Evolutionary conservation across 139 green algal genomes (phyloP).

Genomic region (Chlorella sp.): DNA sequence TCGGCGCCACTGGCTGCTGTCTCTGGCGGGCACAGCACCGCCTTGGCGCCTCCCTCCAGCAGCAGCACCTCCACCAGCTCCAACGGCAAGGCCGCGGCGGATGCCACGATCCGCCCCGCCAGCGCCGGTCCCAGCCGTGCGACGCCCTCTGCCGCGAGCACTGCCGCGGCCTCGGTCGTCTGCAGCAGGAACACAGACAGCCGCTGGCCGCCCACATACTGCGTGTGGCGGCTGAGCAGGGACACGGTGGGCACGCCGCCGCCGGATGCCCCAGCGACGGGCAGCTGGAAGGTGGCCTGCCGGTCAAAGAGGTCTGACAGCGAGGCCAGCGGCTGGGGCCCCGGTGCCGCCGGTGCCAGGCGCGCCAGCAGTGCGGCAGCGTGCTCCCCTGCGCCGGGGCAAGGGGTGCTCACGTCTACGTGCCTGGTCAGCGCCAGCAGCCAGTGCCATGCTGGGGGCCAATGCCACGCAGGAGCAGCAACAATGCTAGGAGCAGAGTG

Average conservation of each 20-base stretch:
- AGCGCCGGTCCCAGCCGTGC: constrained; percentile 2
- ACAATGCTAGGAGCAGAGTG: too few species aligned
- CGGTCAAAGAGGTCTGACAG: constrained; percentile 21
- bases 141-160: constrained; percentile 22
- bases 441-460: neutral
- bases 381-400: constrained; percentile 23
- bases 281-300: neutral
- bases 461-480: too few species aligned
- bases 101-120: constrained; percentile 23
- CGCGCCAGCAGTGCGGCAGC: constrained; percentile 24
- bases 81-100: neutral
- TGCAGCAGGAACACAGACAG: constrained; percentile 38
- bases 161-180: neutral
- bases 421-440: neutral
- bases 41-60: neutral
- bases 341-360: neutral
- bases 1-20: neutral
- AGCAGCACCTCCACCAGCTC: neutral
- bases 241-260: neutral
- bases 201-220: neutral
- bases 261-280: neutral
- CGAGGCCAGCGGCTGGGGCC: neutral
- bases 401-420: neutral
- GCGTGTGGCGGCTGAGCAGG: constrained; percentile 34
- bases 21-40: neutral